Evolutionary conservation across 352 stramenopile genomes (phyloP).

Genomic region (Pythium apleroticum): DNA sequence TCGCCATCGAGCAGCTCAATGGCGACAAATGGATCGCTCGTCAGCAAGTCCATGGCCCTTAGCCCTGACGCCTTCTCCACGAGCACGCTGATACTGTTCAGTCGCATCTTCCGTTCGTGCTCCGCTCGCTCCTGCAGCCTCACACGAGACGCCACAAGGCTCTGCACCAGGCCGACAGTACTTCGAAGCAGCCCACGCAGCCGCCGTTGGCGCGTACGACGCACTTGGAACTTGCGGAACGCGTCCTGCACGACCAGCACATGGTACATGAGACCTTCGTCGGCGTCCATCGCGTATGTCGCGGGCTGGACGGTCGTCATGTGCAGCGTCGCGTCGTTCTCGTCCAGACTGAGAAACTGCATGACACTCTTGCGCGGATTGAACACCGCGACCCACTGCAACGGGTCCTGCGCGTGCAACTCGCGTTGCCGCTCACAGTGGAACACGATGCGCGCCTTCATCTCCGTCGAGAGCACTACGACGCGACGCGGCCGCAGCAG

Average conservation of each 20-base stretch:
- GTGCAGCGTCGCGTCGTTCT: constrained; percentile 12
- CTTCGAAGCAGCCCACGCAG: constrained; percentile 39
- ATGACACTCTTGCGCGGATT: constrained; percentile 52
- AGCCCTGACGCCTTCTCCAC: constrained; percentile 53
- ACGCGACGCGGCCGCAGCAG: constrained; percentile 35
- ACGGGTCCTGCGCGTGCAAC: constrained; percentile 33
- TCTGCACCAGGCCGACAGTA: constrained; percentile 26
- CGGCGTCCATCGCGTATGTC: constrained; percentile 55
- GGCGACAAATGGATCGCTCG: constrained; percentile 66
- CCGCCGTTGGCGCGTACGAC: constrained; percentile 25
- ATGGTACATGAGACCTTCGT: constrained; percentile 60
- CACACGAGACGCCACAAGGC: constrained; percentile 28
- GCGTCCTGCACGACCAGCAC: constrained; percentile 71
- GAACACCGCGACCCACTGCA: constrained; percentile 57
- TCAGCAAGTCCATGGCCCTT: constrained; percentile 49
- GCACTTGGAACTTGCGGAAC: constrained; percentile 37
- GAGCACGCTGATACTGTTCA: constrained; percentile 65
- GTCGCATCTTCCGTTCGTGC: constrained; percentile 26
- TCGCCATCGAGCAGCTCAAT: constrained; percentile 30
- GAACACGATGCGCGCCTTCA: constrained; percentile 33
- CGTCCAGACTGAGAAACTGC: constrained; percentile 49
- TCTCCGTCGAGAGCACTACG: constrained; percentile 41
- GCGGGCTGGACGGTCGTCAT: constrained; percentile 27
- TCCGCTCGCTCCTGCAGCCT: constrained; percentile 32
- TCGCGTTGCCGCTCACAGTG: constrained; percentile 25